Evolutionary conservation across 345 rosid genomes (phyloP).

Genomic region (Aquilaria yunnanensis): DNA sequence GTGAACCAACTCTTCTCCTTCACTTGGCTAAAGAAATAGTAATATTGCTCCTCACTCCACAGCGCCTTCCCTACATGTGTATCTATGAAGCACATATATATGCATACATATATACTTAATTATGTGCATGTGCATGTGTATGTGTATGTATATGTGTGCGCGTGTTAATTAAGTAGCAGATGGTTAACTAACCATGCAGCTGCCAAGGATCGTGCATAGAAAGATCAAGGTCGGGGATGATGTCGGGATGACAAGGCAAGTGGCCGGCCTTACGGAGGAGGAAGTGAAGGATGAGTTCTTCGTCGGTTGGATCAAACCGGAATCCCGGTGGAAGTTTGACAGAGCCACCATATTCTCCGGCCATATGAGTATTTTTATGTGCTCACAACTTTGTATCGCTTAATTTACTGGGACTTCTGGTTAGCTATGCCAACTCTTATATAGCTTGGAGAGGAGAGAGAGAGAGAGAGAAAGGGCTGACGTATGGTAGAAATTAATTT

Average conservation of each 20-base stretch:
- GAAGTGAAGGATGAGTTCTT: conserved; percentile 45
- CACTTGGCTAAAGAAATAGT: conserved; percentile 31
- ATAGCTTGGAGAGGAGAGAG: too few relatives aligned
- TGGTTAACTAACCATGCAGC: conserved; percentile 23
- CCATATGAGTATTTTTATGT: too few relatives aligned
- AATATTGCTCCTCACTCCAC: conserved; percentile 22
- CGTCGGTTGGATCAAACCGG: conserved; percentile 36
- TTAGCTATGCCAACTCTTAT: too few relatives aligned
- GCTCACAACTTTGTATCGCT: too few relatives aligned
- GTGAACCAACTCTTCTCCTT: conserved; percentile 8
- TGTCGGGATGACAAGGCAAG: conserved; percentile 17
- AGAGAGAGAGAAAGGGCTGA: too few relatives aligned
- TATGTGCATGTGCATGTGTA: too few relatives aligned
- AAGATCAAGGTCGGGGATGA: conserved; percentile 31
- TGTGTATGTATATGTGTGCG: too few relatives aligned
- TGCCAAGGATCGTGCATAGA: conserved; percentile 34
- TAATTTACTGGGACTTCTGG: too few relatives aligned
- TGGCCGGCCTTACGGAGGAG: conserved; percentile 26
- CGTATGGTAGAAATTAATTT: too few relatives aligned
- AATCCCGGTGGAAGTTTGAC: conserved; percentile 45
- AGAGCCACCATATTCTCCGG: conserved; percentile 2
- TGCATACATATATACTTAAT: neutral
- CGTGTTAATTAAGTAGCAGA: neutral
- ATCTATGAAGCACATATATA: neutral
- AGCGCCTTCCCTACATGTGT: conserved; percentile 30